Base-by-base conservation (phyloP, 352 stramenopile species). In the Phytophthora sp. region DNA sequence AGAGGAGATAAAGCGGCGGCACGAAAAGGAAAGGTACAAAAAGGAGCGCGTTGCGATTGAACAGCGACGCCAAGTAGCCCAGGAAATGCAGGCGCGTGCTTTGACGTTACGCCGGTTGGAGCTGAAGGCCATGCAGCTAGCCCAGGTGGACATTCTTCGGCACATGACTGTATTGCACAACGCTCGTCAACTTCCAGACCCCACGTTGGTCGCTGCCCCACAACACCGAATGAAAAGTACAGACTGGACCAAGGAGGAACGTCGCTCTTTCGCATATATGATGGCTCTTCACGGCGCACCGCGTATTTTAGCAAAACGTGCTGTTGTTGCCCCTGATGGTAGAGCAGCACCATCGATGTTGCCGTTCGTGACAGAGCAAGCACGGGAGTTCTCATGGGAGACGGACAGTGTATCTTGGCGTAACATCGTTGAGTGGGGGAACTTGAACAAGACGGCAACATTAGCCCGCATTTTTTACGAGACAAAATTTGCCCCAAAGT, bases 171-270 rank as follows among this genome's bases (percentile, higher is more conserved):
- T 89, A 10, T 63, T 94, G 30, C 66, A 67, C 34, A 95, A 96
- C 66, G 73, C 78, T 6, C 67, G 77, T 21, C 82, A 91, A 52
- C 72, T 94, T 49, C 84, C 87, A 0, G 78, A 87, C 10, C 42
- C 62, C 15, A 46, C 57, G 28, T 17, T 75, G 30, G 46, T 55
- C 9, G 28, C 66, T 41, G 48, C 81, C n/a, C 56, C 81, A 13
- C 72, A 73, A 11, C 81, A 89, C 20, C 89, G 88, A 38, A 77
- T 90, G 38, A 92, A 92, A 56, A 76, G 61, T 34, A 86, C 80
- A 21, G 88, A 96, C 45, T 96, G 88, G 88, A 96, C 84, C 1
- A 93, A 93, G 54, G 86, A 94, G 20, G 88, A 96, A 61, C 88
- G 88, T 17, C 76, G 82, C 5, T 83, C 82, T 15, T 91, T 96